Conservation (phyloP, 805 yeast species). For the Lipomyces spencermartinsiae region DNA sequence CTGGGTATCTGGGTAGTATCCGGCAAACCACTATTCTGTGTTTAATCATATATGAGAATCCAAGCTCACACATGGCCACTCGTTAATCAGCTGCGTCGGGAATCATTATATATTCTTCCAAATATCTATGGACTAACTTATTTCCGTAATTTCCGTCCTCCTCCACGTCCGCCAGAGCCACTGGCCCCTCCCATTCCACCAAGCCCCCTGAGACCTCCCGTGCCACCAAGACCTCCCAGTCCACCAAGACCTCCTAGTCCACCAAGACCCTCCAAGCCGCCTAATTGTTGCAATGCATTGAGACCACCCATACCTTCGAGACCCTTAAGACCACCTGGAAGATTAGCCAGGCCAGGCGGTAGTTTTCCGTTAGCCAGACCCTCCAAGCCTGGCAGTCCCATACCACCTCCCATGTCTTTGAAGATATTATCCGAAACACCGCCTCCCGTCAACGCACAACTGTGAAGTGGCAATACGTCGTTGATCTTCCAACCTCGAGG, state of each 20-base stretch:
- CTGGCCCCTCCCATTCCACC: constrained; percentile 21
- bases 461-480: constrained; percentile 85
- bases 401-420: constrained; percentile 37
- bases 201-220: constrained; percentile 24
- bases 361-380: constrained; percentile 40
- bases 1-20: neutral
- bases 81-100: neutral
- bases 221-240: constrained; percentile 21
- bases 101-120: neutral
- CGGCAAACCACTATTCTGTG: neutral
- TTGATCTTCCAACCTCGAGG: constrained; percentile 91
- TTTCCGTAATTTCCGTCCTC: constrained; percentile 14
- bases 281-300: constrained; percentile 20
- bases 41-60: neutral
- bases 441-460: constrained; percentile 78
- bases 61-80: neutral
- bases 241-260: constrained; percentile 34
- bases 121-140: neutral
- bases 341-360: constrained; percentile 38
- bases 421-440: constrained; percentile 67
- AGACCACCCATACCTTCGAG: constrained; percentile 21
- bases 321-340: constrained; percentile 36
- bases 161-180: constrained; percentile 12
- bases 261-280: constrained; percentile 30
- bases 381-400: constrained; percentile 39